These are phyloP conservation scores for Trichosporon coremiiforme DNA, from an alignment of 1,284 basidiomycete species.

Conservation along the genomic window DNA sequence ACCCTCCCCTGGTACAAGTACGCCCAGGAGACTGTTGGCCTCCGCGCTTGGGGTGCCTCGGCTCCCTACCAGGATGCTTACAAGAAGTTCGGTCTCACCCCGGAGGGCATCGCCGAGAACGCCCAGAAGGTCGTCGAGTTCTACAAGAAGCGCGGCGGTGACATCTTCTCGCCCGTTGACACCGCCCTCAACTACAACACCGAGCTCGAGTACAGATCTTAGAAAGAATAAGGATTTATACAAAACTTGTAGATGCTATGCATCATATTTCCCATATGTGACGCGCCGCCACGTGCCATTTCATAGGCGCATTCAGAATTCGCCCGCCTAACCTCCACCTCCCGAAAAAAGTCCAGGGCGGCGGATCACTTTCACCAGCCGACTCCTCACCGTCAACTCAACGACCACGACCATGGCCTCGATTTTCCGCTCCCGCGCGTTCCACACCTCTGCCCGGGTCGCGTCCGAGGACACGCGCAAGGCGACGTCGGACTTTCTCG, in stretches of 20 bases:
- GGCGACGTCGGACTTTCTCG: constrained; percentile 32
- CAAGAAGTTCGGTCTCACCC: constrained; percentile 70
- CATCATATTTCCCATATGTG: background rate
- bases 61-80: constrained; percentile 84
- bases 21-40: constrained; percentile 84
- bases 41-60: constrained; percentile 80
- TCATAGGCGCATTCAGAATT: no score
- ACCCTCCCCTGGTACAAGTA: constrained; percentile 82
- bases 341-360: constrained; percentile 3
- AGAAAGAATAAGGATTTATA: constrained; percentile 3
- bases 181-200: constrained; percentile 50
- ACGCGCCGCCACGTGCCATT: no score
- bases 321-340: background rate
- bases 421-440: background rate
- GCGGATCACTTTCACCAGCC: no score
- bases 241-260: background rate
- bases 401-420: background rate
- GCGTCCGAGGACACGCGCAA: constrained; percentile 19
- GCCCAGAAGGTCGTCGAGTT: constrained; percentile 83
- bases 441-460: background rate
- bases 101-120: constrained; percentile 71
- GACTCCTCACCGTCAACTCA: background rate
- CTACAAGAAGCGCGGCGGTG: constrained; percentile 77
- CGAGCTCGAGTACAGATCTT: background rate
- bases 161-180: constrained; percentile 75